Conservation (phyloP, 2,329 filamentous ascomycete species). For the Aphanoascus verrucosus region DNA sequence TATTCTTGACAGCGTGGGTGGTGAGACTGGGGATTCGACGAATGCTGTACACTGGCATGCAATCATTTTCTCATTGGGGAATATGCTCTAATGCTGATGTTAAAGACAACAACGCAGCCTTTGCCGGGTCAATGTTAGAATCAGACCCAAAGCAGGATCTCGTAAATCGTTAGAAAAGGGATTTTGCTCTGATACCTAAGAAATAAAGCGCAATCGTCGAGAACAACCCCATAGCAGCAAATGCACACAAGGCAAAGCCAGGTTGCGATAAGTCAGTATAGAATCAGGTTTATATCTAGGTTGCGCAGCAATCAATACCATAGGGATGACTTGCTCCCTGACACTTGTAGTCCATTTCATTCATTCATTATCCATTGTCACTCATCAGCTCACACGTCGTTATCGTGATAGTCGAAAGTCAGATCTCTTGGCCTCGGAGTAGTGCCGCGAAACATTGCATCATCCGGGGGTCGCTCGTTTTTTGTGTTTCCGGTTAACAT, state of each 20-base stretch:
- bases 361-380: slow-evolving; percentile 1
- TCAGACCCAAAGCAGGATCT: background rate
- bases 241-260: background rate
- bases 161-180: background rate
- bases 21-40: background rate
- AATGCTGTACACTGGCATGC: no score
- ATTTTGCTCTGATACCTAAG: background rate
- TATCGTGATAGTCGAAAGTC: slow-evolving; percentile 88
- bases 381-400: slow-evolving; percentile 25
- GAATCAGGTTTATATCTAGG: no score
- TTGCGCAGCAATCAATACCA: no score
- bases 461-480: slow-evolving; percentile 79
- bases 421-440: slow-evolving; percentile 74
- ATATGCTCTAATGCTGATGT: no score
- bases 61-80: no score
- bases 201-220: background rate
- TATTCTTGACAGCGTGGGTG: background rate
- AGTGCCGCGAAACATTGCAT: slow-evolving; percentile 83
- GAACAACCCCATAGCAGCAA: background rate
- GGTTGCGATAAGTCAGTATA: no score
- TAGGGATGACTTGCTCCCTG: background rate
- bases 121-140: background rate
- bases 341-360: background rate
- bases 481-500: slow-evolving; percentile 95
- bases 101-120: no score